A percentile compares a stretch with the other conserved stretches of the same genome.
Conservation (phyloP, 192 early-diverging fungal genomes). For the Rhizophlyctis rosea region DNA sequence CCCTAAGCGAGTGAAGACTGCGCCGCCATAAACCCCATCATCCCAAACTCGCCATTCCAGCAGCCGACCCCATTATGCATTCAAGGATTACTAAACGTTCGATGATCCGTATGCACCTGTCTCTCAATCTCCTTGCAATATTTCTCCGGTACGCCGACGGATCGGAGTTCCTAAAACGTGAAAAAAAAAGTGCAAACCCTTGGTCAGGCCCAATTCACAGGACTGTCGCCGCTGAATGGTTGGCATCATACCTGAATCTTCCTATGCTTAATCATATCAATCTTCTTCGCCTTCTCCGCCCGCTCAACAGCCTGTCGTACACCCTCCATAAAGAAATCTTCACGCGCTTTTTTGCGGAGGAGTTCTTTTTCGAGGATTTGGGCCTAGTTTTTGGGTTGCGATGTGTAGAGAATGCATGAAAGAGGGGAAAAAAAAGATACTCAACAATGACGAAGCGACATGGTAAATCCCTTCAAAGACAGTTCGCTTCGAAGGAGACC, state of each 20-base stretch:
- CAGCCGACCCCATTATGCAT: too few relatives aligned
- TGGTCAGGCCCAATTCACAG: neutral
- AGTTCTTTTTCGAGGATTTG: constrained; percentile 55
- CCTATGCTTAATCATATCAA: constrained; percentile 50
- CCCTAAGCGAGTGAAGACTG: too few relatives aligned
- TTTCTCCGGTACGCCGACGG: constrained; percentile 53
- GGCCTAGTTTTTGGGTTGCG: constrained; percentile 20
- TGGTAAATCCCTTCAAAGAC: too few relatives aligned
- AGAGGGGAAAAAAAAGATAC: too few relatives aligned
- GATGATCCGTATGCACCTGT: too few relatives aligned
- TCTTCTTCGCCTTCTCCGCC: constrained; percentile 51
- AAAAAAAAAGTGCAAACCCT: constrained; percentile 5
- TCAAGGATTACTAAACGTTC: too few relatives aligned
- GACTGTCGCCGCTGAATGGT: constrained; percentile 6
- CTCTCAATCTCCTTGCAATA: constrained; percentile 58
- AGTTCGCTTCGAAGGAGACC: too few relatives aligned
- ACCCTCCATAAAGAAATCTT: constrained; percentile 63
- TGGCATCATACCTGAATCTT: constrained; percentile 43
- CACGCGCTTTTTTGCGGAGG: constrained; percentile 35
- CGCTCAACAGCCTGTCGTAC: constrained; percentile 44
- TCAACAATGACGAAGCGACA: too few relatives aligned
- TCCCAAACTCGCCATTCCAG: too few relatives aligned
- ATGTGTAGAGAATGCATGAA: too few relatives aligned
- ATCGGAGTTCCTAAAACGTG: constrained; percentile 42
- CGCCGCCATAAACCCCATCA: too few relatives aligned